phyloP scores from a whole-genome alignment of 192 early-diverging fungal species.

The Piromyces finnis region DNA sequence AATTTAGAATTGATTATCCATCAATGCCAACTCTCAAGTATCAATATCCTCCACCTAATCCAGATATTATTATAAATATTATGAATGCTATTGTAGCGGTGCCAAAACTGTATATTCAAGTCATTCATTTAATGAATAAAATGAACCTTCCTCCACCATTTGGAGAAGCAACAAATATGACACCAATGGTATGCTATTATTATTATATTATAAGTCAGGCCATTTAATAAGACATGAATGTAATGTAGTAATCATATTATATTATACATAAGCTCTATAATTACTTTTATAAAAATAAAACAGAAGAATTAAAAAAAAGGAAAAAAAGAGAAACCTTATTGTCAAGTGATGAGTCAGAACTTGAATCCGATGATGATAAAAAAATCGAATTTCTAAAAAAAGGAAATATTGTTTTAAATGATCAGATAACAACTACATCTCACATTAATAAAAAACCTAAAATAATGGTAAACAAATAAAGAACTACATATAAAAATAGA shows the following conservation, averaged over 20 bases:
- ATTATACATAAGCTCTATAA: background rate
- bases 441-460: background rate
- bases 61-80: conserved; percentile 28
- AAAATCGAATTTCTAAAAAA: background rate
- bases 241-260: no score
- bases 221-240: no score
- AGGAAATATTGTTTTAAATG: background rate
- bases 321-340: background rate
- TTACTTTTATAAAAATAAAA: background rate
- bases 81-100: conserved; percentile 23
- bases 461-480: background rate
- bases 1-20: background rate
- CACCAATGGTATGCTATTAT: background rate
- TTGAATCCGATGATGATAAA: background rate
- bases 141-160: conserved; percentile 41
- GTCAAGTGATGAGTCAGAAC: background rate
- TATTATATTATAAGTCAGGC: no score
- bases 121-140: conserved; percentile 43
- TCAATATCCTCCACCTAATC: conserved; percentile 33
- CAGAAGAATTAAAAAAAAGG: background rate
- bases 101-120: conserved; percentile 35
- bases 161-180: conserved; percentile 4
- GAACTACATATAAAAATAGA: no score
- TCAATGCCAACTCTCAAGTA: background rate
- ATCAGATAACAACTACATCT: background rate